Evolutionary conservation across 257 asterid species (phyloP).

Genomic region (Jasminum sambac): DNA sequence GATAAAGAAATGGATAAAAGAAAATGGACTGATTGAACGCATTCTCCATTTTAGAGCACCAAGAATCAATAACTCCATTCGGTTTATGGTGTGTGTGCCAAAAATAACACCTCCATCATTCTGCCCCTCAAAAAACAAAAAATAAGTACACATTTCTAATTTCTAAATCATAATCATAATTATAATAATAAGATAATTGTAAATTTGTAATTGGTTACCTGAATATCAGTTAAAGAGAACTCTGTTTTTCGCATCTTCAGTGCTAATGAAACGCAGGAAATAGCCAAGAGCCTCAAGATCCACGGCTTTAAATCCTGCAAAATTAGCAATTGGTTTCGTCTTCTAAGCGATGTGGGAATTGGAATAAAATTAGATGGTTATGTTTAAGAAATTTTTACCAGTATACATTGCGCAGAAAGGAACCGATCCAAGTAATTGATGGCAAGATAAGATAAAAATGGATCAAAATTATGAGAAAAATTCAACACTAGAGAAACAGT

Average conservation of each 20-base stretch:
- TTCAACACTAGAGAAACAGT: constrained; percentile 38
- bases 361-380: neutral
- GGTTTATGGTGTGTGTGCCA: constrained; percentile 35
- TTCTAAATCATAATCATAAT: neutral
- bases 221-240: constrained; percentile 40
- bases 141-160: neutral
- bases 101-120: constrained; percentile 38
- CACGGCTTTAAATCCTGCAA: constrained; percentile 64
- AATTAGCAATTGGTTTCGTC: neutral
- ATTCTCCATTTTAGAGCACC: constrained; percentile 74
- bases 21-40: constrained; percentile 68
- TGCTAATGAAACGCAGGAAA: constrained; percentile 68
- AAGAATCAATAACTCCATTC: constrained; percentile 68
- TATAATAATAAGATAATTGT: too few species aligned
- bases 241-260: constrained; percentile 61
- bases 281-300: constrained; percentile 52
- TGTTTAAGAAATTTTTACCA: constrained; percentile 30
- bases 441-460: constrained; percentile 50
- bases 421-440: constrained; percentile 71
- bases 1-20: constrained; percentile 49
- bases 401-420: constrained; percentile 44
- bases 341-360: neutral
- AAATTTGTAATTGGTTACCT: constrained; percentile 36
- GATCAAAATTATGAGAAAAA: constrained; percentile 39
- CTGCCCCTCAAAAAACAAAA: constrained; percentile 17